Evolutionary conservation across 495 filamentous ascomycete genomes (phyloP), one percentile per base, ranked within the genome.

Genomic region (Aspergillus egyptiacus): DNA sequence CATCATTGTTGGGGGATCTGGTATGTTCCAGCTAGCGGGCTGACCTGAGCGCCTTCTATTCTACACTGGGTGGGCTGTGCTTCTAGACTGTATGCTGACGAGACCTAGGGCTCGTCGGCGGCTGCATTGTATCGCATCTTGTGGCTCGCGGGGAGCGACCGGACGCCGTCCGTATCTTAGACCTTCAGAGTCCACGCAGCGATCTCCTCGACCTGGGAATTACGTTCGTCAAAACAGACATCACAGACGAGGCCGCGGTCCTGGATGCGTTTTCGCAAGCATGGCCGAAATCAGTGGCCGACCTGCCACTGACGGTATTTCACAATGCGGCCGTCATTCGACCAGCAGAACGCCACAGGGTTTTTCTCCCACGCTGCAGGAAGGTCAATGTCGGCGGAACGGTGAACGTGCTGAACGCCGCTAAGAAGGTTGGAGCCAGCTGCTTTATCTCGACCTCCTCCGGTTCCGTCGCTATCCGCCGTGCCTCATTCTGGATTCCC

Each of bases 351-450:
- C 77, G 79, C 11, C 65, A 66, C 46, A 50, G 60, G 34, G 49
- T 59, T 10, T 66, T 74, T 23, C 75, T 80, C 40, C 66, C 69
- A 5, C 64, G 65, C 17, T 56, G 71, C 47, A 64, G 60, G 46
- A 64, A 71, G n/a, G 75, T 83, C 25, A 83, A 83, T 49, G 61
- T 79, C 22, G 70, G 65, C 18, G 80, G 80, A 40, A 74, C 76
- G 14, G 55, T 54, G 17, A 73, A 78, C 41, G 68, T 80, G 6
- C 56, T 82, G 4, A 59, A 65, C 13, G 75, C 74, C 0, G 68
- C 76, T 10, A 70, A 68, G 41, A 57, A 57, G 11, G 64, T 61
- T 35, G 74, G 74, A 9, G 74, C 77, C 1, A 69, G 60, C 49
- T 70, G 77, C 54, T 74, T 83, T 43, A 60, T 83, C 25, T 65